These are phyloP conservation scores for Magnusiomyces ingens DNA, from an alignment of 1,139 yeast genomes.

Conservation along the genomic window DNA sequence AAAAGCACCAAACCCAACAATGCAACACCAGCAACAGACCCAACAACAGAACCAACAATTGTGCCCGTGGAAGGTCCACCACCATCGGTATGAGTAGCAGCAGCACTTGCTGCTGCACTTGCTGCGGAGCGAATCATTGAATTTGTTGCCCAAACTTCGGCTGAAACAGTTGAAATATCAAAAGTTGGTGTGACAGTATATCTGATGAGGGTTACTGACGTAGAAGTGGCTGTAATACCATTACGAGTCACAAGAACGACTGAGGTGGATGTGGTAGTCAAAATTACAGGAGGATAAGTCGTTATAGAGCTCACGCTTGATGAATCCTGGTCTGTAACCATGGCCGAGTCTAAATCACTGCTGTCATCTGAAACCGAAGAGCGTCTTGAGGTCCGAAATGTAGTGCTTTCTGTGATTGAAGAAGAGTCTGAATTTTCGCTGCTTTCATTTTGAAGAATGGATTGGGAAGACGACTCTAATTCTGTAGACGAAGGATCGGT, in stretches of 20 bases:
- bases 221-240: conserved; percentile 12
- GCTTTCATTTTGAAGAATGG: too few relatives aligned
- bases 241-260: conserved; percentile 9
- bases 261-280: conserved; percentile 15
- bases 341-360: too few relatives aligned
- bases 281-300: conserved; percentile 7
- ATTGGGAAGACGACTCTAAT: too few relatives aligned
- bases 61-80: conserved; percentile 24
- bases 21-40: conserved; percentile 37
- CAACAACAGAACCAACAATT: conserved; percentile 43
- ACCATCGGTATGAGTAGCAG: conserved; percentile 1
- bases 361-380: too few relatives aligned
- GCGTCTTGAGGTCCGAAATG: background rate
- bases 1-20: conserved; percentile 24
- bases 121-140: conserved; percentile 6
- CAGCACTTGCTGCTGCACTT: conserved; percentile 7
- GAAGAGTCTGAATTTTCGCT: background rate
- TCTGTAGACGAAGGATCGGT: too few relatives aligned
- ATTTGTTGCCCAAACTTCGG: conserved; percentile 9
- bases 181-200: conserved; percentile 16
- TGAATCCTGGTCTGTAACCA: background rate
- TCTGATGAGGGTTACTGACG: conserved; percentile 9
- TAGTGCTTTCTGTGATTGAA: background rate
- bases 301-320: background rate
- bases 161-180: conserved; percentile 12